Base-by-base conservation (phyloP, 768 basidiomycete species). In the Lyophyllum semitale region DNA sequence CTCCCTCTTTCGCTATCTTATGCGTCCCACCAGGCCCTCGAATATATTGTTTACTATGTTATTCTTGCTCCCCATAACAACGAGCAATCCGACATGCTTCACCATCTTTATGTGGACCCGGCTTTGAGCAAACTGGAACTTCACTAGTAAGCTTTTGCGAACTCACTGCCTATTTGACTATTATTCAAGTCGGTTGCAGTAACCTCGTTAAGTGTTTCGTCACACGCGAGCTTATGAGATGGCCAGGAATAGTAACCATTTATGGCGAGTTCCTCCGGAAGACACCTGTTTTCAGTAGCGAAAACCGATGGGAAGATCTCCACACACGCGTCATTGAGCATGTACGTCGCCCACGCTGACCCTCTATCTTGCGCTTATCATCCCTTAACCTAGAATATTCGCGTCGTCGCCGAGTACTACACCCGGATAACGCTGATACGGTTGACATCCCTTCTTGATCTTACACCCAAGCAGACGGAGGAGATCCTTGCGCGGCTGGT, bases 301-400 rank as follows among this genome's bases (percentile, higher is more conserved):
- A 86, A 63, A 88, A 91, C 63, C 82, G 91, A 56, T 98, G 95
- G 94, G 91, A 97, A 66, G 93, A 96, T 65, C 79, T 99, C 25
- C 96, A 98, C 66, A 92, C 88, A 27, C 87, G 97, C 20, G 93
- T 98, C 32, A 92, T 98, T 54, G 96, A 99, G 72, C 96, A 99
- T 71, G 96, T 96, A 72, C 54, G 89, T 80, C 7, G 8, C 22
- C 23, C 30, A 22, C 48, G 41, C 41, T 49, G 22, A 33, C 20
- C 38, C 17, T 41, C 30, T 12, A 6, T 17, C 23, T 22, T 20
- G 32, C 40, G 12, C 32, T 22, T 33, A 50, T 53, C 57, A 20
- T 58, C 56, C 51, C 13, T 7, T 41, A 33, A 32, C 29, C 33
- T 67, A 99, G 95, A 99, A 99, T 68, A 88, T 98, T 64, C 95